Evolutionary conservation across 2,329 filamentous ascomycete genomes (phyloP).

Genomic region (Xenosphaeropsis pyriputrescens): DNA sequence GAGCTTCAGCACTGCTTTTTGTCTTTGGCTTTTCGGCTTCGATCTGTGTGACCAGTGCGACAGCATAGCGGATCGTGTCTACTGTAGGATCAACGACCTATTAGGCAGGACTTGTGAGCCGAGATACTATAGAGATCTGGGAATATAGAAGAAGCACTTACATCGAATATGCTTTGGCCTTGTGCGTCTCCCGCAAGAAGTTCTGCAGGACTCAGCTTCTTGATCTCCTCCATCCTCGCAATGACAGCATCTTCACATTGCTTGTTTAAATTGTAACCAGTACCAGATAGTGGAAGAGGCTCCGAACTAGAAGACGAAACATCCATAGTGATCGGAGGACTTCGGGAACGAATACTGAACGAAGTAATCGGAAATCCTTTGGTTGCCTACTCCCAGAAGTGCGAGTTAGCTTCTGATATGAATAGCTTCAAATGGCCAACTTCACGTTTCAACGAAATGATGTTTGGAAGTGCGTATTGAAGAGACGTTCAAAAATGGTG

Average conservation of each 20-base stretch:
- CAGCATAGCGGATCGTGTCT: constrained; percentile 45
- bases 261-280: constrained; percentile 16
- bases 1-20: constrained; percentile 18
- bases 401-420: too few species aligned
- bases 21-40: constrained; percentile 18
- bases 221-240: constrained; percentile 21
- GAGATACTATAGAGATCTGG: neutral
- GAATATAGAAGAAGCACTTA: constrained; percentile 7
- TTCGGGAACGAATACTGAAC: too few species aligned
- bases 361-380: too few species aligned
- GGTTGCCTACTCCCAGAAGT: too few species aligned
- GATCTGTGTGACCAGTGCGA: constrained; percentile 33
- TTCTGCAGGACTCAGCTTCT: constrained; percentile 18
- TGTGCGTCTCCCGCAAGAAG: constrained; percentile 17
- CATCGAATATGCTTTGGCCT: constrained; percentile 22
- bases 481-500: too few species aligned
- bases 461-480: too few species aligned
- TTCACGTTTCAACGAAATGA: too few species aligned
- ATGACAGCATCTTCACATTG: constrained; percentile 27
- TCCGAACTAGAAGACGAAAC: too few species aligned
- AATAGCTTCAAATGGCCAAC: too few species aligned
- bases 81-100: constrained; percentile 30
- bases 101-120: too few species aligned
- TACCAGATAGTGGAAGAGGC: too few species aligned
- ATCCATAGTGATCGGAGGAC: too few species aligned